Conservation (phyloP, 106 monocot species). For the Dactylorhiza incarnata region DNA sequence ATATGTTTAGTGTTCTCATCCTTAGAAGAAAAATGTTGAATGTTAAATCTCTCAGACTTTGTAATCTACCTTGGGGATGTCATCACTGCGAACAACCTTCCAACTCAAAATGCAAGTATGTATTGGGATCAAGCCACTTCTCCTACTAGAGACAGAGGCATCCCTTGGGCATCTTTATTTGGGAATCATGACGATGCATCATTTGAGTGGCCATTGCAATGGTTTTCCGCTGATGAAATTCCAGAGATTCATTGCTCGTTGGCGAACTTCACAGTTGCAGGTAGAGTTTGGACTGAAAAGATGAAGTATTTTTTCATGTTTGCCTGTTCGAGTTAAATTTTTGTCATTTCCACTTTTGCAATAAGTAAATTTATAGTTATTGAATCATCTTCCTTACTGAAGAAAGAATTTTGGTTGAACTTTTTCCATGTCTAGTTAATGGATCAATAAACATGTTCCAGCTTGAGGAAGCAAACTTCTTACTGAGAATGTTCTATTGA, state of each 20-base stretch:
- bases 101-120: slow-evolving; percentile 65
- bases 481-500: background rate
- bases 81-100: slow-evolving; percentile 83
- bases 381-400: background rate
- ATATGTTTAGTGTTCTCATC: background rate
- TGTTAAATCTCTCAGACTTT: slow-evolving; percentile 46
- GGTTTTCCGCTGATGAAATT: slow-evolving; percentile 75
- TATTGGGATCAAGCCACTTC: slow-evolving; percentile 80
- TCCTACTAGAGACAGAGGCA: slow-evolving; percentile 62
- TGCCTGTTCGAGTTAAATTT: background rate
- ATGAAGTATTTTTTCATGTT: background rate
- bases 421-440: background rate
- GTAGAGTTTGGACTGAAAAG: slow-evolving; percentile 17
- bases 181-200: slow-evolving; percentile 84
- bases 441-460: background rate
- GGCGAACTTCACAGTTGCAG: slow-evolving; percentile 28
- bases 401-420: background rate
- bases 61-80: slow-evolving; percentile 90
- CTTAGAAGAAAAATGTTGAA: background rate
- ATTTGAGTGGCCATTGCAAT: slow-evolving; percentile 89
- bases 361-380: background rate
- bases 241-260: slow-evolving; percentile 42
- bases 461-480: too few relatives aligned
- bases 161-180: slow-evolving; percentile 75
- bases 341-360: background rate